Conservation (phyloP, 176 grass and related monocot genomes). For the Cenchrus americanus region DNA sequence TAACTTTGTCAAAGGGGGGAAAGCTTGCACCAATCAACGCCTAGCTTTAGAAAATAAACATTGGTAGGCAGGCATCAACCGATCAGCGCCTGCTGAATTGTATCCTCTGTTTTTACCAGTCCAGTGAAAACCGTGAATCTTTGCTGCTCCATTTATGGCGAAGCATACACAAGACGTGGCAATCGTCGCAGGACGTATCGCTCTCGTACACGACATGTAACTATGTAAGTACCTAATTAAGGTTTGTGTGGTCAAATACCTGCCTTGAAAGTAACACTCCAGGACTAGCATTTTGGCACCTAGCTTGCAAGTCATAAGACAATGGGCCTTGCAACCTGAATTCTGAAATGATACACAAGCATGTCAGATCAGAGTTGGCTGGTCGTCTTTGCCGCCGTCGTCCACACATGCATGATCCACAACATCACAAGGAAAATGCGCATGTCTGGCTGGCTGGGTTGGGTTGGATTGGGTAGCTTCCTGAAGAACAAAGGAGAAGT, state of each 20-base stretch:
- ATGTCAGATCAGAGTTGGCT: not conserved
- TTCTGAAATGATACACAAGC: not conserved
- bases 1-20: not conserved
- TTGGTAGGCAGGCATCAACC: no score
- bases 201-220: slow-evolving; percentile 35
- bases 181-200: not conserved
- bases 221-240: not conserved
- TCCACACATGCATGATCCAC: not conserved
- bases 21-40: not conserved
- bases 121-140: not conserved
- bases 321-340: slow-evolving; percentile 19
- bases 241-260: slow-evolving; percentile 48
- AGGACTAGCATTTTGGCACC: slow-evolving; percentile 31
- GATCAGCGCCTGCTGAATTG: not conserved
- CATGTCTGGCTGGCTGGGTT: not conserved
- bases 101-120: not conserved
- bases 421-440: not conserved
- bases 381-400: not conserved
- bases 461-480: not conserved
- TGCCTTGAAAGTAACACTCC: not conserved
- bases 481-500: slow-evolving; percentile 2
- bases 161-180: not conserved
- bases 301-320: slow-evolving; percentile 39
- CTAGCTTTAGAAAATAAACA: not conserved
- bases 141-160: not conserved